Conservation (phyloP, 2,329 filamentous ascomycete genomes). For the Cladosporium sp. region DNA sequence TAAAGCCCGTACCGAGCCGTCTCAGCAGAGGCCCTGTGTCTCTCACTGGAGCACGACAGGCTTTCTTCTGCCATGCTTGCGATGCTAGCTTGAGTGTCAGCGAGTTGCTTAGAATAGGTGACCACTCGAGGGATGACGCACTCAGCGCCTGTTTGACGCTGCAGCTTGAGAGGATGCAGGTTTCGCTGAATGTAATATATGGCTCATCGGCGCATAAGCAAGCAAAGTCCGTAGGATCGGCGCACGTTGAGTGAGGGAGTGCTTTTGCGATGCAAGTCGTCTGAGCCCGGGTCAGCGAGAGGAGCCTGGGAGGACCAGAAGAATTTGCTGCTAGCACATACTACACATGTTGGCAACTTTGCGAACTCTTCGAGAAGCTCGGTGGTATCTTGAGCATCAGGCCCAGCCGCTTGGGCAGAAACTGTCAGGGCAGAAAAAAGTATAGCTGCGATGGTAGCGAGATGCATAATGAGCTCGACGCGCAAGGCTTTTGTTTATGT, state of each 20-base stretch:
- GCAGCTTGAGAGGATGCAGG: background rate
- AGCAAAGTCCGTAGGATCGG: background rate
- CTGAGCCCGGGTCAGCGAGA: background rate
- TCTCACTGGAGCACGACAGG: background rate
- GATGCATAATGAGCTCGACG: background rate
- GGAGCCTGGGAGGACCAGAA: background rate
- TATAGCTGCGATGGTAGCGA: background rate
- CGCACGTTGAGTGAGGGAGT: background rate
- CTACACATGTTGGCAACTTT: constrained; percentile 3
- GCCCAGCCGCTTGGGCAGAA: background rate
- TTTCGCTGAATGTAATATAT: background rate
- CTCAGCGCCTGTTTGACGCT: background rate
- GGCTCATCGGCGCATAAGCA: background rate
- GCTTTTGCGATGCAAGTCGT: background rate
- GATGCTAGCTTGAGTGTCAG: background rate
- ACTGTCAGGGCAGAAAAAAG: background rate
- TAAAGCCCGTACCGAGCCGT: background rate
- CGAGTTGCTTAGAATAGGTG: background rate
- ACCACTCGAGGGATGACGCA: background rate
- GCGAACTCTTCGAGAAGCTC: background rate
- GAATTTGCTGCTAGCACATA: background rate
- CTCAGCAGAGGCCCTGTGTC: background rate
- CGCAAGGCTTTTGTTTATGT: background rate
- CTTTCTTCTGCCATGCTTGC: constrained; percentile 14
- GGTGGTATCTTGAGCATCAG: background rate